These are phyloP conservation scores for Austroboletus eburneus DNA, from an alignment of 768 basidiomycete genomes.

Conservation along the genomic window DNA sequence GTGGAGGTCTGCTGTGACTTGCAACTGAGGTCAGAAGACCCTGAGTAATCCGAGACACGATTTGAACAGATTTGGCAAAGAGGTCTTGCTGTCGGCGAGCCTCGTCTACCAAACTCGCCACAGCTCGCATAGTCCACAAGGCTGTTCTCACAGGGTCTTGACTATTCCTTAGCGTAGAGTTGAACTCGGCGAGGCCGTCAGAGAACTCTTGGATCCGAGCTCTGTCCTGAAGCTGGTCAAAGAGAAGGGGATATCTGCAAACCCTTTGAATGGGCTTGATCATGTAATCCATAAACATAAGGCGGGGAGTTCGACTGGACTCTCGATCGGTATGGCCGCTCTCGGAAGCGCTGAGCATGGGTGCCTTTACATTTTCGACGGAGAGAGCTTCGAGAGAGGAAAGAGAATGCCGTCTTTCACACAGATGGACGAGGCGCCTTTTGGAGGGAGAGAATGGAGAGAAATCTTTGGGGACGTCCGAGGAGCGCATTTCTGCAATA, in stretches of 20 bases:
- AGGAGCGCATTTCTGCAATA: slow-evolving; percentile 35
- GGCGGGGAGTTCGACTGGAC: slow-evolving; percentile 35
- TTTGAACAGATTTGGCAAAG: slow-evolving; percentile 60
- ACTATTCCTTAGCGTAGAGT: background rate
- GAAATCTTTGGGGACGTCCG: slow-evolving; percentile 8
- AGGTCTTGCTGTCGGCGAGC: slow-evolving; percentile 67
- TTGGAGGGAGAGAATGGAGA: slow-evolving; percentile 1
- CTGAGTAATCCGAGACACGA: slow-evolving; percentile 60
- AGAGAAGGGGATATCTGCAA: slow-evolving; percentile 90
- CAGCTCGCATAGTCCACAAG: slow-evolving; percentile 67
- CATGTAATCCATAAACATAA: slow-evolving; percentile 80
- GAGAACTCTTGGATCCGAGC: slow-evolving; percentile 1
- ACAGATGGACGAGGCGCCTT: slow-evolving; percentile 26
- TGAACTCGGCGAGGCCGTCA: background rate
- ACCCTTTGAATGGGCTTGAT: slow-evolving; percentile 97
- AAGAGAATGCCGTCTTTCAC: slow-evolving; percentile 43
- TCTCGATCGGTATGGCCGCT: slow-evolving; percentile 25
- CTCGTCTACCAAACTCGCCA: slow-evolving; percentile 76
- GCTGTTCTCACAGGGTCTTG: slow-evolving; percentile 37
- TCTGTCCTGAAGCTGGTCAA: slow-evolving; percentile 57
- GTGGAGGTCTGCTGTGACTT: slow-evolving; percentile 26
- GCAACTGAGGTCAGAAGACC: slow-evolving; percentile 28
- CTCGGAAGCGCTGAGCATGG: slow-evolving; percentile 26
- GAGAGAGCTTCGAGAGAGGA: slow-evolving; percentile 47
- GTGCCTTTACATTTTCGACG: slow-evolving; percentile 31